A percentile compares a stretch with the other conserved stretches of the same genome.
These are phyloP conservation scores for Lentinula edodes DNA, from an alignment of 768 basidiomycete species.

Conservation along the genomic window DNA sequence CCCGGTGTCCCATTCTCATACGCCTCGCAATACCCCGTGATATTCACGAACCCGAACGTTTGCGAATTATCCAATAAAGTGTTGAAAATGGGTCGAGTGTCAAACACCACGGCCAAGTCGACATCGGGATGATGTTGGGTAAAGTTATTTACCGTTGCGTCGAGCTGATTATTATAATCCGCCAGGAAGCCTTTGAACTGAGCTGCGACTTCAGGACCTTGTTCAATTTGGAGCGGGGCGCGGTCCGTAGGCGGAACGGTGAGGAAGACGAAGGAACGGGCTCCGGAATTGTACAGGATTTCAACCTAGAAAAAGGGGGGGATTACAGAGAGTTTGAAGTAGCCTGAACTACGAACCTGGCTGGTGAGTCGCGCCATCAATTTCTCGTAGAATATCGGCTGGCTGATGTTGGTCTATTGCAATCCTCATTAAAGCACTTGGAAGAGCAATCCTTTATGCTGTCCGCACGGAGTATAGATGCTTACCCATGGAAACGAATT, in stretches of 20 bases:
- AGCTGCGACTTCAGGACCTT: constrained; percentile 31
- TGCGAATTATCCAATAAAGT: constrained; percentile 46
- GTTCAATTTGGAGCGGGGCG: constrained; percentile 39
- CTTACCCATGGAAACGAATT: constrained; percentile 44
- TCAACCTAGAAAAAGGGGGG: constrained; percentile 32
- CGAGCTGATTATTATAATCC: constrained; percentile 48
- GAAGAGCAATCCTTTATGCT: neutral
- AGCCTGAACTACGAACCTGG: constrained; percentile 20
- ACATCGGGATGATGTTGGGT: constrained; percentile 34
- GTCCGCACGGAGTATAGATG: neutral
- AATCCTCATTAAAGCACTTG: neutral
- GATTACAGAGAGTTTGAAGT: neutral
- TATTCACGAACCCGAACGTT: constrained; percentile 52
- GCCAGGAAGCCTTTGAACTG: constrained; percentile 30
- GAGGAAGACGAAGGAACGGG: constrained; percentile 56
- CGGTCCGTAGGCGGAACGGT: constrained; percentile 57
- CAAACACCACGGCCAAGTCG: constrained; percentile 43
- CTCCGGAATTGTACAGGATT: constrained; percentile 41
- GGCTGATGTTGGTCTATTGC: constrained; percentile 30
- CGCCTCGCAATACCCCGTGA: constrained; percentile 52
- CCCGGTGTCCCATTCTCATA: constrained; percentile 55
- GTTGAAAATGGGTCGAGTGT: constrained; percentile 56
- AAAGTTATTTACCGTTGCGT: constrained; percentile 32
- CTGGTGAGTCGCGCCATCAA: constrained; percentile 28
- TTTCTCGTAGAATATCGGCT: constrained; percentile 27